phyloP scores from a whole-genome alignment of 176 grass and related monocot species.

The Triticum dicoccoides region DNA sequence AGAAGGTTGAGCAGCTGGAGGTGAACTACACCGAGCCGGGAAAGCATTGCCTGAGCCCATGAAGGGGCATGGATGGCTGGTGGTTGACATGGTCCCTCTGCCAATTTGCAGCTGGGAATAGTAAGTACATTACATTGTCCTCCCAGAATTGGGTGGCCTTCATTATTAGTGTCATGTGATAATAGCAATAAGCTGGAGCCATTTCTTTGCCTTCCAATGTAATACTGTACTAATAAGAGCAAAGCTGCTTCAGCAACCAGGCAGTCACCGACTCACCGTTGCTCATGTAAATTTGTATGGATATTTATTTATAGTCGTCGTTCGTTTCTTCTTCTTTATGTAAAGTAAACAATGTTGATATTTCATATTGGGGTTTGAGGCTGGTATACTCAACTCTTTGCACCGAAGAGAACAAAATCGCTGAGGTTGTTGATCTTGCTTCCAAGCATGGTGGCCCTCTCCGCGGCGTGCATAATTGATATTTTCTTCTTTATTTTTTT shows the following conservation, averaged over 20 bases:
- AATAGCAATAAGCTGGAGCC: background rate
- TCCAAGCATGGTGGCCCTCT: background rate
- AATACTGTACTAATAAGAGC: slow-evolving; percentile 14
- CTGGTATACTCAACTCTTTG: background rate
- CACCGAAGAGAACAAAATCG: background rate
- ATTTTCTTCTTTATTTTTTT: background rate
- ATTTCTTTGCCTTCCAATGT: background rate
- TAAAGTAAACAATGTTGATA: background rate
- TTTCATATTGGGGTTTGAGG: background rate
- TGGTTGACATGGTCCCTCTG: slow-evolving; percentile 2
- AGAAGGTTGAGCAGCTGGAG: slow-evolving; percentile 76
- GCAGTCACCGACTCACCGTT: background rate
- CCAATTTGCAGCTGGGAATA: slow-evolving; percentile 4
- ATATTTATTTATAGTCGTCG: background rate
- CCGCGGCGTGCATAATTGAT: background rate
- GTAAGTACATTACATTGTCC: background rate
- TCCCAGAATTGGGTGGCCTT: background rate
- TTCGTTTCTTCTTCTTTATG: background rate
- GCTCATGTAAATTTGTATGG: slow-evolving; percentile 10
- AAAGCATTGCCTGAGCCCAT: slow-evolving; percentile 36
- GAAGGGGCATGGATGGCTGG: background rate
- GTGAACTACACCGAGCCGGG: slow-evolving; percentile 42
- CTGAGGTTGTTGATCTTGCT: background rate
- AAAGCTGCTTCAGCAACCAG: slow-evolving; percentile 12
- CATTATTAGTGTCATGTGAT: background rate